Base-by-base conservation (phyloP, 2,329 filamentous ascomycete genomes). In the Colletotrichum tabaci region DNA sequence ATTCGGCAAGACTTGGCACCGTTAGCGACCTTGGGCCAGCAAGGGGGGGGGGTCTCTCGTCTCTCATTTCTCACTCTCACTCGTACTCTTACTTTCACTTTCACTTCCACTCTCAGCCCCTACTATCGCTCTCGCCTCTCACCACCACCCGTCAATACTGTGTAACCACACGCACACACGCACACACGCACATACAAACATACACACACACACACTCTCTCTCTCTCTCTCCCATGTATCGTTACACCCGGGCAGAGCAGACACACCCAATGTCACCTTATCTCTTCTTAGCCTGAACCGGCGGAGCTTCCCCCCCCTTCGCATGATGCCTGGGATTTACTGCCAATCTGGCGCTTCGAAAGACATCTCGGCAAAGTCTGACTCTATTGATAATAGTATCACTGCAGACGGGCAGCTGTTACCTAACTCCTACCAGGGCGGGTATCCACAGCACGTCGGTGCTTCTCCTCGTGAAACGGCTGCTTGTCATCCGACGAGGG, bases 1-100 rank as follows among this genome's bases (percentile, higher is more conserved):
- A 42, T 67, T 56, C 26, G 55, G 49, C 44, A 42, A 58, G 53
- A 69, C 69, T 69, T 68, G 58, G 66, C 69, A 69, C 60, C 58
- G 68, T 62, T 63, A 68, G 63, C 30, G 30, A 10, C 30, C 30
- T 35, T 58, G 64, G 61, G 40, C 67, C 49, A 56, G 63, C 62
- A 46, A 46, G 63, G 63, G 42, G 67, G 64, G 42, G 67, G 57
- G 46, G 57, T 55, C 47, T 23, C 47, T 40, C 23, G n/a, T 18
- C 49, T 52, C 30, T 23, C 21, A 44, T n/a, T 44, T 50, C 49
- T 60, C 56, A 16, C 38, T 18, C 53, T 35, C 21, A 46, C 30
- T 9, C 8, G 30, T 35, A 35, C 30, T 35, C 30, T 30, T 8
- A 26, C 30, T 21, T 52, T 8, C 55, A 58, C 46, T 46, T 5